A percentile compares a stretch with the other conserved stretches of the same genome.
These are phyloP conservation scores for Austroboletus rostrupii DNA, from an alignment of 1,284 basidiomycete species.

Conservation along the genomic window DNA sequence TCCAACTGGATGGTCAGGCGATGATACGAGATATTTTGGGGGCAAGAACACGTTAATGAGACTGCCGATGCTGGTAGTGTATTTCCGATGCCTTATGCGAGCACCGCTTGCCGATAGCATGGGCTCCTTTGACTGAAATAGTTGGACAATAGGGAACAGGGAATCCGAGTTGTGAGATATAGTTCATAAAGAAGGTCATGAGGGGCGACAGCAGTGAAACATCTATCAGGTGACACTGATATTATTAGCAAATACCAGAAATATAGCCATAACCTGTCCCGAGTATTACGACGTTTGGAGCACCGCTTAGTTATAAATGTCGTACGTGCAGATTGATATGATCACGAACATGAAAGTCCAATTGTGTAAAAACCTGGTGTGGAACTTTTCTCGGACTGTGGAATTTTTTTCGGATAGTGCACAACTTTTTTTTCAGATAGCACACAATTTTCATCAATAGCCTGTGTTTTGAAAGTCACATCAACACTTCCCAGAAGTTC, in stretches of 20 bases:
- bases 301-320: conserved; percentile 20
- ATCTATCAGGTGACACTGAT: conserved; percentile 16
- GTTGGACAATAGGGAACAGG: not conserved
- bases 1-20: not conserved
- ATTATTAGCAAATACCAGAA: conserved; percentile 35
- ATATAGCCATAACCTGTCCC: conserved; percentile 35
- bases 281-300: conserved; percentile 19
- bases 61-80: conserved; percentile 9
- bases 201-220: conserved; percentile 32
- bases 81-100: conserved; percentile 23
- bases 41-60: conserved; percentile 13
- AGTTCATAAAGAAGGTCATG: conserved; percentile 28
- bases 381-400: too few relatives aligned
- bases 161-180: conserved; percentile 30
- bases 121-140: not conserved
- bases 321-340: conserved; percentile 26
- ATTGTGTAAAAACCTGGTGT: too few relatives aligned
- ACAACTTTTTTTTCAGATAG: too few relatives aligned
- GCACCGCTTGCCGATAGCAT: conserved; percentile 12
- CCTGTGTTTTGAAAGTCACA: too few relatives aligned
- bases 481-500: too few relatives aligned
- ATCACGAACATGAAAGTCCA: too few relatives aligned
- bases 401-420: not conserved
- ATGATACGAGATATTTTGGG: not conserved
- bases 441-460: too few relatives aligned